A percentile compares a stretch with the other conserved stretches of the same genome.
These are phyloP conservation scores for Cnidoscolus chayamansa DNA, from an alignment of 441 rosid species.

Conservation along the genomic window DNA sequence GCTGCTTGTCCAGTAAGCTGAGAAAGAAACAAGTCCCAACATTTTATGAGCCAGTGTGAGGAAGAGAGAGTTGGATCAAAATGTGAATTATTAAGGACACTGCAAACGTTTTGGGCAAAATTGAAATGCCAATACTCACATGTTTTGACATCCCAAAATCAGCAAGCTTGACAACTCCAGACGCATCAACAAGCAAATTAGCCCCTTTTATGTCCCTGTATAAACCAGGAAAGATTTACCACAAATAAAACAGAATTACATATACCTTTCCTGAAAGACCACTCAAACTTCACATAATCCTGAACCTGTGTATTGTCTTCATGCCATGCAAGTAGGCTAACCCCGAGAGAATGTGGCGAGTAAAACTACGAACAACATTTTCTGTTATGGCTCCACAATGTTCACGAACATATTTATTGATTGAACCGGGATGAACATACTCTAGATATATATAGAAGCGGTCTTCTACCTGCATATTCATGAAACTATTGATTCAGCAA, in stretches of 20 bases:
- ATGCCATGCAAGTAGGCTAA: constrained; percentile 79
- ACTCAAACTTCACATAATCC: constrained; percentile 6
- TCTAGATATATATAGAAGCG: constrained; percentile 84
- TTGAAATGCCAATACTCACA: constrained; percentile 41
- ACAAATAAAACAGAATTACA: constrained; percentile 10
- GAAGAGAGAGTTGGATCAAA: constrained; percentile 13
- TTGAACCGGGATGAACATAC: constrained; percentile 96
- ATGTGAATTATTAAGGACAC: not conserved
- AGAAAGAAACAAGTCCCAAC: constrained; percentile 23
- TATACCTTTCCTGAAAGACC: constrained; percentile 9
- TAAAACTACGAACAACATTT: constrained; percentile 77
- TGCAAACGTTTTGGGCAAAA: not conserved
- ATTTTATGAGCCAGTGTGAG: constrained; percentile 13
- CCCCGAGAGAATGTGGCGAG: constrained; percentile 89
- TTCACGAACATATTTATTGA: constrained; percentile 75
- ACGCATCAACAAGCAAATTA: constrained; percentile 91
- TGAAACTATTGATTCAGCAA: constrained; percentile 15
- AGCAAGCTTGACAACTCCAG: constrained; percentile 95
- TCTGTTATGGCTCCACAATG: constrained; percentile 93
- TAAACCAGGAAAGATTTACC: constrained; percentile 18
- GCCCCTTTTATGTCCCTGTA: constrained; percentile 96
- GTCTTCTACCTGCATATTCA: constrained; percentile 60
- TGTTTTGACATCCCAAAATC: constrained; percentile 99
- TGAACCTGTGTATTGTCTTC: constrained; percentile 88
- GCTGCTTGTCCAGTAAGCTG: constrained; percentile 86